A percentile compares a stretch with the other conserved stretches of the same genome.
Conservation (phyloP, 768 basidiomycete genomes). For the Tricholoma sp. region DNA sequence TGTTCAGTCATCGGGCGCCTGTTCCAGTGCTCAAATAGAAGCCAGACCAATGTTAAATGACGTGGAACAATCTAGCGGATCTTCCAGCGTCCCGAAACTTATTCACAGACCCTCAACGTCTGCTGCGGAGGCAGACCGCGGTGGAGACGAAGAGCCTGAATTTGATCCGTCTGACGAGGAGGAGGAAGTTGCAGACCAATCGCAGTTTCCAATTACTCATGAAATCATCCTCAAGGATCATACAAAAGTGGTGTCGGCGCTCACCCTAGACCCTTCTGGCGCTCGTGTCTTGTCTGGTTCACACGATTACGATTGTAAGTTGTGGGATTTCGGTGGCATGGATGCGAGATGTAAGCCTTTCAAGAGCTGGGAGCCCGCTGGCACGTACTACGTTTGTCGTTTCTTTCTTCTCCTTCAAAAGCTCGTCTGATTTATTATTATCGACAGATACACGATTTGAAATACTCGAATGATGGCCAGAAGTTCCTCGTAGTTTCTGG, state of each 20-base stretch:
- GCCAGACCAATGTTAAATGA: not conserved
- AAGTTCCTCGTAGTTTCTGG: constrained; percentile 86
- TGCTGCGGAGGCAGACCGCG: constrained; percentile 12
- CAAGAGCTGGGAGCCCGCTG: constrained; percentile 93
- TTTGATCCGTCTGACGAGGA: constrained; percentile 50
- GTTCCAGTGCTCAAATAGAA: constrained; percentile 1
- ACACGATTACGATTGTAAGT: constrained; percentile 95
- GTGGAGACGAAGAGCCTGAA: constrained; percentile 43
- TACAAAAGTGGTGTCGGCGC: constrained; percentile 89
- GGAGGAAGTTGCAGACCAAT: constrained; percentile 41
- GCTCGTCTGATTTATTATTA: not conserved
- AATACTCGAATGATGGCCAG: constrained; percentile 84
- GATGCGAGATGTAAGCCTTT: constrained; percentile 85
- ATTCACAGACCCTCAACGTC: constrained; percentile 15
- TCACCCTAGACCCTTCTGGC: constrained; percentile 90
- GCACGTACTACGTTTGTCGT: constrained; percentile 78
- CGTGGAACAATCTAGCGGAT: constrained; percentile 1
- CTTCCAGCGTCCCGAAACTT: not conserved
- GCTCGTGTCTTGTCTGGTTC: constrained; percentile 88
- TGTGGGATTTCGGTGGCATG: constrained; percentile 99
- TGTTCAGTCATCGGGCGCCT: not conserved
- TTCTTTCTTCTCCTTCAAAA: not conserved
- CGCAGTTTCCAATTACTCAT: constrained; percentile 82
- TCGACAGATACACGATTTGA: constrained; percentile 79
- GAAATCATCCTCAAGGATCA: constrained; percentile 94